Evolutionary conservation across 192 early-diverging fungal species (phyloP), one percentile per base, ranked within the genome.

Genomic region (Ramicandelaber brevisporus): DNA sequence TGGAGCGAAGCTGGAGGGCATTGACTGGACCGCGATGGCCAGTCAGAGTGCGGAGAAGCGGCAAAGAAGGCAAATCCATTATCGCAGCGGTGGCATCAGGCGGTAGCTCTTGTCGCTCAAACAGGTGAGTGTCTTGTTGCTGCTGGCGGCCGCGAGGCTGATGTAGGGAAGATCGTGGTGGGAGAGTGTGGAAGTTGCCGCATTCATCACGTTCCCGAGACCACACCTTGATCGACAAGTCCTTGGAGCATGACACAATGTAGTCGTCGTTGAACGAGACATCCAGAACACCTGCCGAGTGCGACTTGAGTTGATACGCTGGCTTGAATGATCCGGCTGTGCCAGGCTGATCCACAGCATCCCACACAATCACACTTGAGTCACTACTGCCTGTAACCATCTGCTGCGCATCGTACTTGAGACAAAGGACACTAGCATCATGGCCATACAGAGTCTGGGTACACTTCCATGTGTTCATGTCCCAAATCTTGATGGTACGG

Each of bases 1-100:
- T 38, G 20, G 59, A 68, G 17, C 65, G 31, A 16, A 86, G 40
- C 40, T 89, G 73, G 5, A 98, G 59, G 9, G 87, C 81, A 43
- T 98, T 95, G 12, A 98, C 92, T 1, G 88, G 81, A n/a, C 83
- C 85, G 6, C 62, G 59, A 39, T 95, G 92, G 11, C 83, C 85
- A 10, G 48, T 29, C 32, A 95, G 37, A 1, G 61, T 75, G 10
- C 63, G 56, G 26, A 76, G 24, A 7, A 68, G 54, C 24, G 46
- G 39, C 3, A 71, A 77, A 0, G 57, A 56, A 7, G 30, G 26
- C n/a, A n/a, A n/a, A n/a, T n/a, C n/a, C n/a, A n/a, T n/a, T 4
- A 68, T 11, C 6, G 5, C 27, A 13, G 9, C 9, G 27, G n/a
- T 0, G 14, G 14, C 2, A 13, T 11, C 9, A 12, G 27, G 9